Conservation (phyloP, 805 yeast genomes). For the Tanozyma kutaoensis region DNA sequence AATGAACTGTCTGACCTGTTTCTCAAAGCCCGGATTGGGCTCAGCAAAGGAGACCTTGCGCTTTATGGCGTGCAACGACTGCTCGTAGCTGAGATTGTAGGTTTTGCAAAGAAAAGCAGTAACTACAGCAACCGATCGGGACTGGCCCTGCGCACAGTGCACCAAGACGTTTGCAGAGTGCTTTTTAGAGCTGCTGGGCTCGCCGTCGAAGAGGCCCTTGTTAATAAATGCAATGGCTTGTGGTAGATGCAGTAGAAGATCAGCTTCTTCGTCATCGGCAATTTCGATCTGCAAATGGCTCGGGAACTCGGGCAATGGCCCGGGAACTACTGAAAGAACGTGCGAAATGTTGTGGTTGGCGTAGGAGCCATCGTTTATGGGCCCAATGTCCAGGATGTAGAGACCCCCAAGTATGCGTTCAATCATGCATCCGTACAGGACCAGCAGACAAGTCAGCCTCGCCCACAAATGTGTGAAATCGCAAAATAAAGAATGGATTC, state of each 20-base stretch:
- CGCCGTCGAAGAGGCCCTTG: slow-evolving; percentile 31
- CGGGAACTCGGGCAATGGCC: slow-evolving; percentile 42
- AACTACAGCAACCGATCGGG: slow-evolving; percentile 33
- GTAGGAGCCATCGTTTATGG: slow-evolving; percentile 39
- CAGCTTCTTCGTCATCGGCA: slow-evolving; percentile 58
- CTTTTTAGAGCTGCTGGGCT: slow-evolving; percentile 1
- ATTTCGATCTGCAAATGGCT: slow-evolving; percentile 48
- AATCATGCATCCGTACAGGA: slow-evolving; percentile 10
- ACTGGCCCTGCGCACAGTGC: slow-evolving; percentile 41
- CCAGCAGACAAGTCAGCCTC: too few relatives aligned
- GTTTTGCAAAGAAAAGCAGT: slow-evolving; percentile 37
- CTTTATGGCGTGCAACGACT: slow-evolving; percentile 66
- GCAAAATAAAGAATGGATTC: too few relatives aligned
- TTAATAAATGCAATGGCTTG: slow-evolving; percentile 56
- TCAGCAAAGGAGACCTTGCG: slow-evolving; percentile 44
- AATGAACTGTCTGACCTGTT: slow-evolving; percentile 57
- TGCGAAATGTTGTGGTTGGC: slow-evolving; percentile 49
- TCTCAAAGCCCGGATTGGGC: slow-evolving; percentile 65
- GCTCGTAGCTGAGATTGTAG: slow-evolving; percentile 40
- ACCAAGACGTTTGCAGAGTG: slow-evolving; percentile 32
- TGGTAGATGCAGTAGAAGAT: slow-evolving; percentile 52
- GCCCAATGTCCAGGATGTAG: slow-evolving; percentile 60
- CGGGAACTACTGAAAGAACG: slow-evolving; percentile 58
- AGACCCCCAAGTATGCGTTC: slow-evolving; percentile 69
- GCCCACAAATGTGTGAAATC: too few relatives aligned